Conservation (phyloP, 192 early-diverging fungal genomes). For the Tieghemiomyces parasiticus region DNA sequence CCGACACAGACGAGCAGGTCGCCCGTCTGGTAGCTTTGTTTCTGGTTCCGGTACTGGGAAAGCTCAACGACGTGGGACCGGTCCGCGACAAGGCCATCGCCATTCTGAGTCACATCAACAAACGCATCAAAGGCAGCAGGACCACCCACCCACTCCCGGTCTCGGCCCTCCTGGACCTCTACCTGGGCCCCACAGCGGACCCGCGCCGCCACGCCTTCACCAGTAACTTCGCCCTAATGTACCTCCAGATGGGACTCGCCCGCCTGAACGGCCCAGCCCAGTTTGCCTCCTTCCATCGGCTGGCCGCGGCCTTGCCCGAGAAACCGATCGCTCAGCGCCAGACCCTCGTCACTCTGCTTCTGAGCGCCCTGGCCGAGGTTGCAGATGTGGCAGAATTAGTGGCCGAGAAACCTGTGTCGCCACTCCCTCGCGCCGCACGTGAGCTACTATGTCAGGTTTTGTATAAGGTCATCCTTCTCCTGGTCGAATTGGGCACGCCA, state of each 20-base stretch:
- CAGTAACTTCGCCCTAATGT: conserved; percentile 70
- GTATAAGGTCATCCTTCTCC: too few relatives aligned
- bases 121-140: conserved; percentile 53
- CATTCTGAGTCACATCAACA: conserved; percentile 72
- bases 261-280: conserved; percentile 23
- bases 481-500: too few relatives aligned
- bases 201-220: conserved; percentile 29
- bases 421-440: too few relatives aligned
- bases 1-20: conserved; percentile 36
- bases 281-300: not conserved
- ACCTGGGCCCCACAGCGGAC: conserved; percentile 12
- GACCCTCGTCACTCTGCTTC: not conserved
- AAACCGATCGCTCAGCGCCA: not conserved
- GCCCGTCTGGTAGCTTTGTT: conserved; percentile 29
- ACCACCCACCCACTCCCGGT: conserved; percentile 41
- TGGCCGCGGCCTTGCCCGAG: not conserved
- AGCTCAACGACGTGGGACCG: conserved; percentile 28
- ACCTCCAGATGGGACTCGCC: conserved; percentile 62
- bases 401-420: too few relatives aligned
- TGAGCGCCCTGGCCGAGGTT: not conserved
- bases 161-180: conserved; percentile 41
- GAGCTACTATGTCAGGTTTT: too few relatives aligned
- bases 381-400: too few relatives aligned
- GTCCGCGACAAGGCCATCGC: conserved; percentile 48
- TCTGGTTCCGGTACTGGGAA: conserved; percentile 41